Base-by-base conservation (phyloP, 2,329 filamentous ascomycete genomes). In the Colletotrichum orchidophilum region DNA sequence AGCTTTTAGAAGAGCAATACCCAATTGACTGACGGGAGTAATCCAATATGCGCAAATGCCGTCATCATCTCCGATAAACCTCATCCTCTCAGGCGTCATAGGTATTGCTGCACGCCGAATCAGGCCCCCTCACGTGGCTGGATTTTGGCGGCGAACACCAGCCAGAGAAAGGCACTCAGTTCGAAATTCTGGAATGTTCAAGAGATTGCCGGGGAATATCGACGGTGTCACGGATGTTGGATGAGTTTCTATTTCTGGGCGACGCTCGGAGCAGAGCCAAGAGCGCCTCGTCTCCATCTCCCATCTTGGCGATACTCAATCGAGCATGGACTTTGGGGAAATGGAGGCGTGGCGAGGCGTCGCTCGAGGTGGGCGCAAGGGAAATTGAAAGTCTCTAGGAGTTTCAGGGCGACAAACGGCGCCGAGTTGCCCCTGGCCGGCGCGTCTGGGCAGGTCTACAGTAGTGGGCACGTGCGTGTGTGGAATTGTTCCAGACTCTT, bases 121-220 rank as follows among this genome's bases (percentile, higher is more conserved):
- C 58, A 71, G 67, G 52, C 64, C 53, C 52, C 39, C 24, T 67
- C 63, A n/a, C 33, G 21, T 18, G 21, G 3, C 18, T 11, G 5
- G 31, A n/a, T 26, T 58, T 63, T 68, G 58, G 64, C 64, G 49
- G 11, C 27, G 31, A 54, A 27, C 52, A 46, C 42, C 31, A 52
- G 27, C n/a, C 9, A 46, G 39, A 46, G 18, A n/a, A 35, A 39
- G 15, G 39, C 15, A 54, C 33, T 13, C 27, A 46, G 3, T 24
- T 26, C 21, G 72, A n/a, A 31, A 55, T 64, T 18, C 21, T 49
- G 12, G 35, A 13, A 39, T 33, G 29, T n/a, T n/a, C n/a, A n/a
- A n/a, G n/a, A 12, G 26, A 11, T 11, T 18, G 18, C 4, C n/a
- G 18, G 11, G 39, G 18, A 1, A 15, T 33, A 42, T 52, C 46